These are phyloP conservation scores for Picochlorum sp. DNA, from an alignment of 139 green algal genomes.

Conservation along the genomic window DNA sequence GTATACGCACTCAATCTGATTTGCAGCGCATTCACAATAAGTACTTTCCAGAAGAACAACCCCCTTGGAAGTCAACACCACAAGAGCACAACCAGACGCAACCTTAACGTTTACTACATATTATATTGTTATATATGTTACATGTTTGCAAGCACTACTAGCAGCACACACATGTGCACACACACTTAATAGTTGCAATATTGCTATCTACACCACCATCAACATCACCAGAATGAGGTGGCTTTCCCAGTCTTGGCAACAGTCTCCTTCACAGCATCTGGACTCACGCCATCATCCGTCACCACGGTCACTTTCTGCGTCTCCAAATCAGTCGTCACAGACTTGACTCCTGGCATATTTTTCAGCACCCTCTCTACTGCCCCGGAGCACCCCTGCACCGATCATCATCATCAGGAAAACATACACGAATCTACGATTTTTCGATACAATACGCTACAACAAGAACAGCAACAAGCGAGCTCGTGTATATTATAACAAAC, in stretches of 20 bases:
- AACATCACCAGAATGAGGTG: constrained; percentile 20
- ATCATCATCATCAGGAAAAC: too few relatives aligned
- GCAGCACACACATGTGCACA: not conserved
- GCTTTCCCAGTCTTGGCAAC: constrained; percentile 29
- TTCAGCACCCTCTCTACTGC: constrained; percentile 17
- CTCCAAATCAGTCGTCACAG: constrained; percentile 15
- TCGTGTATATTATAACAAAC: not conserved
- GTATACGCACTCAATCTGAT: too few relatives aligned
- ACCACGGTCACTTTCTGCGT: constrained; percentile 12
- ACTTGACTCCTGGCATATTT: constrained; percentile 18
- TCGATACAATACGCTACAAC: not conserved
- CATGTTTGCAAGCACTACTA: too few relatives aligned
- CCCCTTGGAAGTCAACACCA: too few relatives aligned
- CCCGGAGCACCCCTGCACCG: constrained; percentile 21
- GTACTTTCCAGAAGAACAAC: too few relatives aligned
- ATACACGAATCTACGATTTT: not conserved
- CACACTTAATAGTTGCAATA: not conserved
- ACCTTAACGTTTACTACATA: too few relatives aligned
- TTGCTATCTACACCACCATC: not conserved
- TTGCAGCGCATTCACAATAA: too few relatives aligned
- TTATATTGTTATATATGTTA: too few relatives aligned
- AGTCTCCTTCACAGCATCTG: constrained; percentile 8
- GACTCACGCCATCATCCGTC: constrained; percentile 1
- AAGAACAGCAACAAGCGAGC: not conserved
- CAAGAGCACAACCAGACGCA: too few relatives aligned